Conservation (phyloP, 2,329 filamentous ascomycete genomes). For the Phaeosphaeria sp. region DNA sequence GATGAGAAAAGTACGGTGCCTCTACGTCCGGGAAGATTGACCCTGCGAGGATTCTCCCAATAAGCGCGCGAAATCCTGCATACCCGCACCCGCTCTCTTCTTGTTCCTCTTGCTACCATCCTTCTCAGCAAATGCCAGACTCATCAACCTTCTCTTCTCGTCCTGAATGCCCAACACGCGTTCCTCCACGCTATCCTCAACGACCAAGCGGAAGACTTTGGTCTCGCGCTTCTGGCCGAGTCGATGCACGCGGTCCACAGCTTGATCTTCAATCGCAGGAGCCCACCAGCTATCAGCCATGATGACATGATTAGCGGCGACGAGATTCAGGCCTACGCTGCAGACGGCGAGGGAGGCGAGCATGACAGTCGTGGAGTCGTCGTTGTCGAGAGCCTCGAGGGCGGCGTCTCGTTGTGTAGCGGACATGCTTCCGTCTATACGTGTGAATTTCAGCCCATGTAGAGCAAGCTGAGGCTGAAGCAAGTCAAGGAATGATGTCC, state of each 20-base stretch:
- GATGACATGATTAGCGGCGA: slow-evolving; percentile 84
- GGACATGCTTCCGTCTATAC: slow-evolving; percentile 83
- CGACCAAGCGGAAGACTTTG: slow-evolving; percentile 80
- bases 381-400: slow-evolving; percentile 69
- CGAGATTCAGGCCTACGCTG: slow-evolving; percentile 84
- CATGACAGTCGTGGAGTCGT: slow-evolving; percentile 74
- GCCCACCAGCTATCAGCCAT: slow-evolving; percentile 89
- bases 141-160: slow-evolving; percentile 79
- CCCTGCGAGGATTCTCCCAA: slow-evolving; percentile 29
- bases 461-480: slow-evolving; percentile 71
- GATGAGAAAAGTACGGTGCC: too few species aligned
- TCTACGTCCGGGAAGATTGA: not conserved
- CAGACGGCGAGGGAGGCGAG: slow-evolving; percentile 83
- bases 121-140: slow-evolving; percentile 80
- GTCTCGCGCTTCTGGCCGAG: slow-evolving; percentile 81
- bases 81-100: slow-evolving; percentile 49
- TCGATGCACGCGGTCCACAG: slow-evolving; percentile 85
- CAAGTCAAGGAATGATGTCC: slow-evolving; percentile 76
- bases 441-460: slow-evolving; percentile 67
- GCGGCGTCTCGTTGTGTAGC: slow-evolving; percentile 73
- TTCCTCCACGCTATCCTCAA: slow-evolving; percentile 83
- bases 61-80: slow-evolving; percentile 53
- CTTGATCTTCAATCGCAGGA: slow-evolving; percentile 90
- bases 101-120: slow-evolving; percentile 59
- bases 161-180: slow-evolving; percentile 78